Percentiles rank a stretch among this genome's conserved stretches.
phyloP scores from a whole-genome alignment of 2,329 filamentous ascomycete species.

The Chaetomiaceae sp. region DNA sequence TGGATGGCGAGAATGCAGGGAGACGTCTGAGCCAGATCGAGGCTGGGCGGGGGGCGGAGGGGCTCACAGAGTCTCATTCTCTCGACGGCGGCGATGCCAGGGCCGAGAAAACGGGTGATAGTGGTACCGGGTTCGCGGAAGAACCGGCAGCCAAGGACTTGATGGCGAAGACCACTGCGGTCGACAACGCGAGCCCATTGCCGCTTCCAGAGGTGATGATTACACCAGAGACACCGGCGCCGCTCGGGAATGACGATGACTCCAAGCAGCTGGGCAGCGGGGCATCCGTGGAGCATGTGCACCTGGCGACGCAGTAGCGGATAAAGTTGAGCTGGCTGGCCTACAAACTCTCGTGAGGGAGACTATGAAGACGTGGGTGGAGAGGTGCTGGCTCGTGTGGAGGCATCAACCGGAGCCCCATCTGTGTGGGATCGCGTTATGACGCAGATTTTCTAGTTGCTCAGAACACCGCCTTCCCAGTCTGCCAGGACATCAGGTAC shows the following conservation, averaged over 20 bases:
- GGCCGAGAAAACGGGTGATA: conserved; percentile 15
- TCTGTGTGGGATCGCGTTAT: too few species aligned
- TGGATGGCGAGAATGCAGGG: conserved; percentile 43
- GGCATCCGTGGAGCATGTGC: conserved; percentile 30
- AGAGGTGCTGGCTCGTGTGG: too few species aligned
- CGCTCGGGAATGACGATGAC: conserved; percentile 31
- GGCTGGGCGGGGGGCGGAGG: conserved; percentile 20
- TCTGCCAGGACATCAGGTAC: too few species aligned
- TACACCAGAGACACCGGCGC: conserved; percentile 45
- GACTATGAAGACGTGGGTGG: too few species aligned
- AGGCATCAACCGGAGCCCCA: too few species aligned
- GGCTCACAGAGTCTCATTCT: neutral
- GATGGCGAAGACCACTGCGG: conserved; percentile 22
- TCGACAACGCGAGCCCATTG: conserved; percentile 22
- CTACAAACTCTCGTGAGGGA: too few species aligned
- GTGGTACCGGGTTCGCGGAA: conserved; percentile 9
- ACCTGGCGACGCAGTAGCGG: conserved; percentile 31
- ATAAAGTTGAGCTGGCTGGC: too few species aligned
- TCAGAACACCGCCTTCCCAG: too few species aligned
- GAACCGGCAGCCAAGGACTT: conserved; percentile 1
- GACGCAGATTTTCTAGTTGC: too few species aligned
- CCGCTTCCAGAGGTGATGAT: conserved; percentile 40
- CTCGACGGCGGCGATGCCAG: conserved; percentile 4
- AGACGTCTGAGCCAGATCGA: conserved; percentile 27
- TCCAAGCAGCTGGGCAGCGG: conserved; percentile 41